Evolutionary conservation across 805 yeast genomes (phyloP).

Genomic region (Saccharomycopsis sp.): DNA sequence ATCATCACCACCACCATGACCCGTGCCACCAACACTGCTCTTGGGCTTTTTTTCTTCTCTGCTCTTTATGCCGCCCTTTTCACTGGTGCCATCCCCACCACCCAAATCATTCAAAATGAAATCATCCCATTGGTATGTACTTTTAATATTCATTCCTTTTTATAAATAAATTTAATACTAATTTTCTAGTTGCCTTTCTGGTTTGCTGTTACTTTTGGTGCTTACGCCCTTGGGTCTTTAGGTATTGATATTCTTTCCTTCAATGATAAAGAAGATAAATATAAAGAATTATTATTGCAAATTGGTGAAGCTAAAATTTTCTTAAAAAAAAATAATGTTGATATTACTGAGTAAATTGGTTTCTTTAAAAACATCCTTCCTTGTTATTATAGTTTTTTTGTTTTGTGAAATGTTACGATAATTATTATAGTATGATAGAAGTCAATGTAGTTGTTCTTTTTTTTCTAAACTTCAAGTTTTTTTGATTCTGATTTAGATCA

Average conservation of each 20-base stretch:
- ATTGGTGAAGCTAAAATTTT: slow-evolving; percentile 55
- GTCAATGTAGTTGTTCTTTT: neutral
- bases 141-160: neutral
- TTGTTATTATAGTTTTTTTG: too few species aligned
- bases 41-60: slow-evolving; percentile 34
- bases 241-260: slow-evolving; percentile 62
- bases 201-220: slow-evolving; percentile 58
- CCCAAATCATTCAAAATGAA: slow-evolving; percentile 36
- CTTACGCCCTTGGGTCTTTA: slow-evolving; percentile 55
- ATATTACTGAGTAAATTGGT: slow-evolving; percentile 34
- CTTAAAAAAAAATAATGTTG: slow-evolving; percentile 44
- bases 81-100: slow-evolving; percentile 44
- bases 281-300: slow-evolving; percentile 46
- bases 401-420: neutral
- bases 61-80: slow-evolving; percentile 44
- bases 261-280: slow-evolving; percentile 61
- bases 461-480: too few species aligned
- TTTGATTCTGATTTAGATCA: too few species aligned
- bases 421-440: neutral
- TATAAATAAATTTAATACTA: neutral
- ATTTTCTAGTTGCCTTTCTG: slow-evolving; percentile 44
- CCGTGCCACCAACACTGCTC: slow-evolving; percentile 51
- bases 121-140: slow-evolving; percentile 39
- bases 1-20: slow-evolving; percentile 35
- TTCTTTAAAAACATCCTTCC: too few species aligned